Conservation (phyloP, 1,284 basidiomycete species). For the Melanopsichium pennsylvanicum region DNA sequence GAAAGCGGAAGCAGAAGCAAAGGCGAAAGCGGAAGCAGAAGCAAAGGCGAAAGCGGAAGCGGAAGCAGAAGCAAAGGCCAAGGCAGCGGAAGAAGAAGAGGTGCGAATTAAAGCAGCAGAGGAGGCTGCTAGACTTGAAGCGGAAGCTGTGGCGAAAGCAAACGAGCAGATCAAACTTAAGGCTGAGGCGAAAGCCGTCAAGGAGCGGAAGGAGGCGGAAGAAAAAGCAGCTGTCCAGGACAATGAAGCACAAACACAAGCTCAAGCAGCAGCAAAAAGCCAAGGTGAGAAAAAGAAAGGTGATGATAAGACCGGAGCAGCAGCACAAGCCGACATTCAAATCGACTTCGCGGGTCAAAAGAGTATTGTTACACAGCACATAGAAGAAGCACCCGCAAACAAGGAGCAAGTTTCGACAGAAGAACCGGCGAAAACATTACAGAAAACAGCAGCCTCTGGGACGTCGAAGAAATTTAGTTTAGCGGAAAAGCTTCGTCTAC, state of each 20-base stretch:
- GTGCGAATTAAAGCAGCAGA: not conserved
- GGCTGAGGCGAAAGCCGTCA: slow-evolving; percentile 1
- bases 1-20: not conserved
- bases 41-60: slow-evolving; percentile 7
- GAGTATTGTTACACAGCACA: too few relatives aligned
- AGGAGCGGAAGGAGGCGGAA: not conserved
- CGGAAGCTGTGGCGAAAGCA: slow-evolving; percentile 2
- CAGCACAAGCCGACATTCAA: not conserved
- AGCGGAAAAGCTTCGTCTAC: slow-evolving; percentile 38
- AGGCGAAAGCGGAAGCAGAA: not conserved
- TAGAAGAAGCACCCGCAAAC: not conserved
- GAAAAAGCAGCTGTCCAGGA: slow-evolving; percentile 8
- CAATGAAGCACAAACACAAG: not conserved
- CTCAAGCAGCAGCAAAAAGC: slow-evolving; percentile 2
- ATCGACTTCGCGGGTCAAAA: too few relatives aligned
- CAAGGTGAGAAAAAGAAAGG: not conserved
- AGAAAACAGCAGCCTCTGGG: not conserved
- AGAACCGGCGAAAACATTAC: not conserved
- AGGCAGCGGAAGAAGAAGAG: not conserved
- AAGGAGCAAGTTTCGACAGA: not conserved
- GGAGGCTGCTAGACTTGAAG: not conserved
- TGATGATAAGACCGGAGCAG: not conserved
- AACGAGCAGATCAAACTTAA: slow-evolving; percentile 1
- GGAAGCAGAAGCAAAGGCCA: not conserved
- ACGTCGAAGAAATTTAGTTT: slow-evolving; percentile 35